A percentile compares a stretch with the other conserved stretches of the same genome.
Conservation (phyloP, 208 protist genomes). For the Trypanosoma theileri region DNA sequence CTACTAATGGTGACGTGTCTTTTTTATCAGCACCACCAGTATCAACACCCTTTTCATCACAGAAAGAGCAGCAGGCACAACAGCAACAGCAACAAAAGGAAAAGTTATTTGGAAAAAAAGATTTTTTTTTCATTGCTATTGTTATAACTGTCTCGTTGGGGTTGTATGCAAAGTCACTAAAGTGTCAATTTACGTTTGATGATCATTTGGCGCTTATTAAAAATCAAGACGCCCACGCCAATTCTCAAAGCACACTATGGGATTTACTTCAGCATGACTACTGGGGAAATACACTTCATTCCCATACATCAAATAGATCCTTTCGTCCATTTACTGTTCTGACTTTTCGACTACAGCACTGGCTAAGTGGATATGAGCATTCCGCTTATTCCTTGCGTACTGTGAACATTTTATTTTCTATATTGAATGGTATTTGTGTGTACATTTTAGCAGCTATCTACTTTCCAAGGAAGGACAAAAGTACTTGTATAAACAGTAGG, state of each 20-base stretch:
- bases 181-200: conserved; percentile 57
- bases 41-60: too few relatives aligned
- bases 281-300: conserved; percentile 52
- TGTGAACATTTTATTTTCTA: conserved; percentile 48
- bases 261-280: conserved; percentile 63
- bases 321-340: conserved; percentile 61
- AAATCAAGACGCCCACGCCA: conserved; percentile 38
- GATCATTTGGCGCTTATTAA: conserved; percentile 61
- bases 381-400: conserved; percentile 34
- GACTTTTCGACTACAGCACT: conserved; percentile 67
- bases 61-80: too few relatives aligned
- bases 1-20: too few relatives aligned
- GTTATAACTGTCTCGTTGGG: conserved; percentile 26
- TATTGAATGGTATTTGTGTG: conserved; percentile 46
- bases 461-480: conserved; percentile 1
- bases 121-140: conserved; percentile 2
- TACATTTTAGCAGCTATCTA: conserved; percentile 49
- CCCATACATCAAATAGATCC: conserved; percentile 48
- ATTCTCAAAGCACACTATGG: conserved; percentile 26
- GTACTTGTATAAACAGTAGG: too few relatives aligned
- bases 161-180: conserved; percentile 40
- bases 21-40: too few relatives aligned
- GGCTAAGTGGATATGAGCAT: conserved; percentile 56
- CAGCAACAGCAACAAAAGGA: too few relatives aligned
- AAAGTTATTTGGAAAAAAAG: background rate